Percentiles rank a stretch among this genome's conserved stretches.
Evolutionary conservation across 345 rosid species (phyloP).

Genomic region (Dovyalis caffra): DNA sequence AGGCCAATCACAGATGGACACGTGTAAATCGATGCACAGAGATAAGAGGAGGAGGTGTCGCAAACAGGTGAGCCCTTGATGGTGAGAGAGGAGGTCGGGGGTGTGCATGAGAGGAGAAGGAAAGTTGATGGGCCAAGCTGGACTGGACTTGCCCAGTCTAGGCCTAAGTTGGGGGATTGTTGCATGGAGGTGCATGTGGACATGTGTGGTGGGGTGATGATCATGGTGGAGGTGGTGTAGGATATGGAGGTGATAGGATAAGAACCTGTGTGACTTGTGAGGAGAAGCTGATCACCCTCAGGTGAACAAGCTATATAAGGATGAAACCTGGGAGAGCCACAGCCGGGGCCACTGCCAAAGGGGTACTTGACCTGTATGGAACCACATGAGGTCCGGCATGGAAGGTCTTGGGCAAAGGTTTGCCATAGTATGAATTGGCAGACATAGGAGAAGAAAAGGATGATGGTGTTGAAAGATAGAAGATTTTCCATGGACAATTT

Average conservation of each 20-base stretch:
- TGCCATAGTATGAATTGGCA: background rate
- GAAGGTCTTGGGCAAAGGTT: constrained; percentile 1
- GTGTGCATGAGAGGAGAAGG: constrained; percentile 43
- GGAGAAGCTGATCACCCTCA: constrained; percentile 26
- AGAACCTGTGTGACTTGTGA: constrained; percentile 49
- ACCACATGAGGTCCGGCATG: constrained; percentile 42
- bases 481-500: constrained; percentile 9
- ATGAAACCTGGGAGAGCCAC: constrained; percentile 47
- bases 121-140: constrained; percentile 47
- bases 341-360: constrained; percentile 45
- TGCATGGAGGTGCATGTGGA: constrained; percentile 53
- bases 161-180: constrained; percentile 38
- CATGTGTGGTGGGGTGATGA: constrained; percentile 39
- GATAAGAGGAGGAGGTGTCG: constrained; percentile 45
- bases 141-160: constrained; percentile 54
- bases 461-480: constrained; percentile 9
- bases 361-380: constrained; percentile 47
- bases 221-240: constrained; percentile 36
- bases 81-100: constrained; percentile 40
- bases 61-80: constrained; percentile 37
- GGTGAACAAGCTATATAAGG: constrained; percentile 39
- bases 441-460: constrained; percentile 1
- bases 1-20: constrained; percentile 42
- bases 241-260: constrained; percentile 47
- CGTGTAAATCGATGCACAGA: constrained; percentile 41